Base-by-base conservation (phyloP, 805 yeast genomes). In the Candida suzukii region DNA sequence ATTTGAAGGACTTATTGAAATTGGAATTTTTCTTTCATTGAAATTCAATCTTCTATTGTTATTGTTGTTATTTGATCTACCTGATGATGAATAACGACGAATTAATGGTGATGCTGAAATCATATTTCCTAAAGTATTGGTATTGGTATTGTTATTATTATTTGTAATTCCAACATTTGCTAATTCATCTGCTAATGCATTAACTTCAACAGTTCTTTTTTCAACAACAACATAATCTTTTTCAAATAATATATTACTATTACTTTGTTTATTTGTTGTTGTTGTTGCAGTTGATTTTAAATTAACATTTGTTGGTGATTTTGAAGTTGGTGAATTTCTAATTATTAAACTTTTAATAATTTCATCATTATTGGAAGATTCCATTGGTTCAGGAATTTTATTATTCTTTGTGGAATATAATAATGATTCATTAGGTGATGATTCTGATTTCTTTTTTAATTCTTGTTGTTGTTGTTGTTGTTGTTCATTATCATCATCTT, bases 211-310 rank as follows among this genome's bases (percentile, higher is more conserved):
- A 0, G 93, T 87, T 38, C 95, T 75, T 59, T 91, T 93, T 59
- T 91, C 98, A 24, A 91, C 90, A 31, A 91, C 95, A 27, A 91
- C 98, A 52, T 91, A 91, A 54, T 88, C 97, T 49, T 78, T 80
- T 51, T 88, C 96, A 42, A 80, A 64, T 21, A 73, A 69, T 19
- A 73, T 54, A 40, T 79, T 84, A 19, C 49, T 53, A 33, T 46
- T 49, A 21, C 38, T 44, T 19, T 42, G 32, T 20, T 35, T 33
- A 37, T 29, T 26, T 31, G 27, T 34, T 22, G 32, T 26, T 31
- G 27, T 34, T 22, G 37, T 17, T 35, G 40, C 40, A 24, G 44
- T 8, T 3, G 22, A 25, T 24, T 31, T 33, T 12, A 33, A 14
- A 16, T 11, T 19, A 3, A 10, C 35, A 19, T 30, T 36, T 16